These are phyloP conservation scores for Tilletia horrida DNA, from an alignment of 1,284 basidiomycete species.

Conservation along the genomic window DNA sequence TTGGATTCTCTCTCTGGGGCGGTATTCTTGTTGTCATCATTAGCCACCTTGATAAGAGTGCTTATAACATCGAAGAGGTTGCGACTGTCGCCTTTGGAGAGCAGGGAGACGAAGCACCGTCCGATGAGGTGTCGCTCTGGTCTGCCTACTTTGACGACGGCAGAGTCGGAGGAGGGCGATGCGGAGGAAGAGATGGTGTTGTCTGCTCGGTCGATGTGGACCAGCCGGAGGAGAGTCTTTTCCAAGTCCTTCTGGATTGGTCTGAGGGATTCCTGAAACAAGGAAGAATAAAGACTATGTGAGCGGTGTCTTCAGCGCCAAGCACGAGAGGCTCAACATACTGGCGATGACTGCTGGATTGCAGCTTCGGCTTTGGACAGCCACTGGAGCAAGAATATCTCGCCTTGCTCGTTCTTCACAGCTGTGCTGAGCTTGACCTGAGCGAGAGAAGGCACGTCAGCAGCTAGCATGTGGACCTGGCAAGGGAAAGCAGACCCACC, in stretches of 20 bases:
- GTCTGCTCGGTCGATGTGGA: slow-evolving; percentile 57
- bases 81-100: slow-evolving; percentile 71
- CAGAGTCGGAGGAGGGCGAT: slow-evolving; percentile 24
- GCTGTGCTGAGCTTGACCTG: slow-evolving; percentile 38
- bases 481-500: neutral
- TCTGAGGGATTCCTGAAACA: slow-evolving; percentile 59
- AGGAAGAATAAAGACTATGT: slow-evolving; percentile 36
- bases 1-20: slow-evolving; percentile 4
- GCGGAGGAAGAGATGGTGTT: neutral
- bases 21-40: slow-evolving; percentile 33
- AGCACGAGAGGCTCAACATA: neutral
- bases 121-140: slow-evolving; percentile 76
- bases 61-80: slow-evolving; percentile 82
- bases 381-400: slow-evolving; percentile 79
- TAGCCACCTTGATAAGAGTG: slow-evolving; percentile 34
- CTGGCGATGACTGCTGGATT: slow-evolving; percentile 54
- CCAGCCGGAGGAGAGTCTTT: slow-evolving; percentile 64
- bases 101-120: slow-evolving; percentile 73
- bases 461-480: neutral
- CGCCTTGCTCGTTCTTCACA: slow-evolving; percentile 69
- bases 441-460: neutral
- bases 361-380: slow-evolving; percentile 67
- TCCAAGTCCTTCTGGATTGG: slow-evolving; percentile 65
- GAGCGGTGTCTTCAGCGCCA: too few relatives aligned
- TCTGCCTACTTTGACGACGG: slow-evolving; percentile 60